These are phyloP conservation scores for Sphagnum contortum DNA, from an alignment of 225 moss, liverwort and hornwort genomes.

Conservation along the genomic window DNA sequence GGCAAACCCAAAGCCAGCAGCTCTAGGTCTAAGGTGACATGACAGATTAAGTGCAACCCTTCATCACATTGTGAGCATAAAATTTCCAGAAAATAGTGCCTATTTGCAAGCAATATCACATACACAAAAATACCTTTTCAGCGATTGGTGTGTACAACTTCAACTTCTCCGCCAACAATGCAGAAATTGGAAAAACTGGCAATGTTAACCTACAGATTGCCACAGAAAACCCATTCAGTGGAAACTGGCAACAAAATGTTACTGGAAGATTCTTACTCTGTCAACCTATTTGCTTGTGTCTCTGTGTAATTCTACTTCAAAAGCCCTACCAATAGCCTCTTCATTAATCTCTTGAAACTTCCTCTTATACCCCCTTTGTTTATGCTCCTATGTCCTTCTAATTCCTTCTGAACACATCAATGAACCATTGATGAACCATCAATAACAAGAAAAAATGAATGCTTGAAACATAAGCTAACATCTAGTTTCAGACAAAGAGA, in stretches of 20 bases:
- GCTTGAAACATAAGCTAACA: neutral
- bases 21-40: no score
- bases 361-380: no score
- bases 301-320: neutral
- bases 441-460: neutral
- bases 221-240: slow-evolving; percentile 4
- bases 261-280: neutral
- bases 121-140: slow-evolving; percentile 40
- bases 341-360: no score
- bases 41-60: no score
- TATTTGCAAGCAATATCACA: no score
- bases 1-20: no score
- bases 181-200: slow-evolving; percentile 60
- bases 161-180: slow-evolving; percentile 66
- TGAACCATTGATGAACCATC: no score
- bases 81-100: no score
- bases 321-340: neutral
- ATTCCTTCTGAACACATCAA: no score
- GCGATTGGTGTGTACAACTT: slow-evolving; percentile 31
- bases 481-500: neutral
- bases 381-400: no score
- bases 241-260: neutral
- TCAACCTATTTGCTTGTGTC: no score
- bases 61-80: no score
- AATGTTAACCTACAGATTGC: slow-evolving; percentile 59